Evolutionary conservation across 2,329 filamentous ascomycete genomes (phyloP).

Genomic region (Xylariaceae sp.): DNA sequence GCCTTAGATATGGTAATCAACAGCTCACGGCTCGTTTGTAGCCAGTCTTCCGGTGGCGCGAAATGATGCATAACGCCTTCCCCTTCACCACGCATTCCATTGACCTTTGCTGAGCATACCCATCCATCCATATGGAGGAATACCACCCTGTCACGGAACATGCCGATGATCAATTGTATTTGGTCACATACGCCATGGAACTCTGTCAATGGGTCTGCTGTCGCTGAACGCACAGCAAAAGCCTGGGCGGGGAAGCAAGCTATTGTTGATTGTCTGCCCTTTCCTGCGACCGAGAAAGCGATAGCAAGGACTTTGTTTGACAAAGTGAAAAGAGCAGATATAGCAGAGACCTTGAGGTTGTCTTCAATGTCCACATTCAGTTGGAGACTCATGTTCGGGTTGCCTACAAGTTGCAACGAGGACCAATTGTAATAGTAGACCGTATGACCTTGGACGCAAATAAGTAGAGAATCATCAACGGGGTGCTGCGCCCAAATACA

Average conservation of each 20-base stretch:
- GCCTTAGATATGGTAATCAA: neutral
- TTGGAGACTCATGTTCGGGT: neutral
- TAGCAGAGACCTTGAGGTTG: neutral
- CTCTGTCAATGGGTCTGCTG: neutral
- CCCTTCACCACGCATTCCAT: neutral
- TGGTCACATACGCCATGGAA: neutral
- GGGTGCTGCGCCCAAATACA: neutral
- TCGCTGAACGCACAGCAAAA: neutral
- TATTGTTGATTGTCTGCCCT: neutral
- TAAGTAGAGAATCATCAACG: neutral
- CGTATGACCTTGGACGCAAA: neutral
- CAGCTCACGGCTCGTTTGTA: neutral
- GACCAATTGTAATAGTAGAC: neutral
- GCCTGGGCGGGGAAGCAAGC: neutral
- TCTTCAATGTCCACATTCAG: neutral
- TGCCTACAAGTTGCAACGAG: neutral
- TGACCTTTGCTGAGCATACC: constrained; percentile 3
- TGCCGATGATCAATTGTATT: neutral
- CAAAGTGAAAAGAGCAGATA: neutral
- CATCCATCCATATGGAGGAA: constrained; percentile 9
- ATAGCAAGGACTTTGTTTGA: neutral
- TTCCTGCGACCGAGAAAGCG: neutral
- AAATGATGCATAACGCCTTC: constrained; percentile 5
- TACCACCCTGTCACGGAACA: neutral
- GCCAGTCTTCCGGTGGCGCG: constrained; percentile 6